phyloP scores from a whole-genome alignment of 192 early-diverging fungal species.

The Diversispora epigaea region DNA sequence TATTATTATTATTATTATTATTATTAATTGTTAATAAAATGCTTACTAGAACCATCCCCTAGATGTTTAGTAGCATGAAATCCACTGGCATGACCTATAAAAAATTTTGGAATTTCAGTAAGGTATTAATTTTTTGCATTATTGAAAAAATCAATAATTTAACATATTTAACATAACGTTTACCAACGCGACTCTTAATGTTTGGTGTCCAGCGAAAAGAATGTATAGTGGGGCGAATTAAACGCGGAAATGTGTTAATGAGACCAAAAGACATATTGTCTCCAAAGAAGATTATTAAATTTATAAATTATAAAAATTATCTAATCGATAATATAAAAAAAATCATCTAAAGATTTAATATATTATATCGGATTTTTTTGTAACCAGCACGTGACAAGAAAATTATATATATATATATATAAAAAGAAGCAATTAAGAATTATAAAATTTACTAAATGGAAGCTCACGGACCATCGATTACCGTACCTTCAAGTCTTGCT shows the following conservation, averaged over 20 bases:
- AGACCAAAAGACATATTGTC: neutral
- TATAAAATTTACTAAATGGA: neutral
- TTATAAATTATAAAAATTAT: neutral
- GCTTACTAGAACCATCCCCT: neutral
- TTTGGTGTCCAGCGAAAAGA: neutral
- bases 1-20: too few species aligned
- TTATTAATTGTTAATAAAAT: too few species aligned
- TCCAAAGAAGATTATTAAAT: neutral
- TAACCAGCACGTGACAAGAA: neutral
- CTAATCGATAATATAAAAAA: too few species aligned
- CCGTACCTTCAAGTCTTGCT: slow-evolving; percentile 49
- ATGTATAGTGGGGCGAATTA: neutral
- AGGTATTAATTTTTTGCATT: neutral
- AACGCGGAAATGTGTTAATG: neutral
- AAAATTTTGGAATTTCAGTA: neutral
- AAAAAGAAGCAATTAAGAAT: neutral
- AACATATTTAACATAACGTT: neutral
- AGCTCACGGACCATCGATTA: neutral
- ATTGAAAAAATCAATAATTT: neutral
- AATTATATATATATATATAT: too few species aligned
- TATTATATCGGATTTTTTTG: too few species aligned
- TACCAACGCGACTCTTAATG: neutral
- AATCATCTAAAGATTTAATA: too few species aligned
- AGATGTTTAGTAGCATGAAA: neutral
- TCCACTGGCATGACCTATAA: neutral